A percentile compares a stretch with the other conserved stretches of the same genome.
These are phyloP conservation scores for Raddia guianensis DNA, from an alignment of 176 grass and related monocot species.

Conservation along the genomic window DNA sequence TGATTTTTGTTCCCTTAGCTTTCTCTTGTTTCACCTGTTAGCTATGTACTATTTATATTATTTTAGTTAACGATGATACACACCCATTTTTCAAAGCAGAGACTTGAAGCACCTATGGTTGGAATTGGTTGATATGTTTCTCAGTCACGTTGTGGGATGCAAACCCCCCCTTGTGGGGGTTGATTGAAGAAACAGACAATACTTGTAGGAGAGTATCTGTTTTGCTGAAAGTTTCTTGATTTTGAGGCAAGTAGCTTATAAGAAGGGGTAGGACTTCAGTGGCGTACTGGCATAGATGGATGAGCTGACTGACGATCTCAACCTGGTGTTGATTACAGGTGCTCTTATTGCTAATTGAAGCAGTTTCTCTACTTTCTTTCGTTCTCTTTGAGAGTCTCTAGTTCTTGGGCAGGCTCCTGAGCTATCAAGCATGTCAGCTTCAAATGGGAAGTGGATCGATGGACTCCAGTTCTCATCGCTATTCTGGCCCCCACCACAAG, in stretches of 20 bases:
- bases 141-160: slow-evolving; percentile 21
- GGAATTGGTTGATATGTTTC: slow-evolving; percentile 47
- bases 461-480: slow-evolving; percentile 86
- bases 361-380: slow-evolving; percentile 41
- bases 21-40: slow-evolving; percentile 11
- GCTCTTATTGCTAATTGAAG: slow-evolving; percentile 30
- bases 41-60: not conserved
- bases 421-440: slow-evolving; percentile 66
- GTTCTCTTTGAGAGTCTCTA: slow-evolving; percentile 46
- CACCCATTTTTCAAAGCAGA: slow-evolving; percentile 39
- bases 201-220: slow-evolving; percentile 30
- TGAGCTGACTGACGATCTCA: slow-evolving; percentile 26
- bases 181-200: slow-evolving; percentile 33
- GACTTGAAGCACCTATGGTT: slow-evolving; percentile 38
- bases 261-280: slow-evolving; percentile 41
- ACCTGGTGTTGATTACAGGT: slow-evolving; percentile 40
- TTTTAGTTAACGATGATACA: slow-evolving; percentile 19
- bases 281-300: slow-evolving; percentile 42
- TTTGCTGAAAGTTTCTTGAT: slow-evolving; percentile 35
- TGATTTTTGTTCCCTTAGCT: slow-evolving; percentile 18
- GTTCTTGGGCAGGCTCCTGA: slow-evolving; percentile 61
- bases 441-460: slow-evolving; percentile 85
- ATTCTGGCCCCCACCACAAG: slow-evolving; percentile 80
- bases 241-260: slow-evolving; percentile 45
- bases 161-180: slow-evolving; percentile 30